phyloP scores from a whole-genome alignment of 2,329 filamentous ascomycete genomes.

The Fusarium xylarioides region DNA sequence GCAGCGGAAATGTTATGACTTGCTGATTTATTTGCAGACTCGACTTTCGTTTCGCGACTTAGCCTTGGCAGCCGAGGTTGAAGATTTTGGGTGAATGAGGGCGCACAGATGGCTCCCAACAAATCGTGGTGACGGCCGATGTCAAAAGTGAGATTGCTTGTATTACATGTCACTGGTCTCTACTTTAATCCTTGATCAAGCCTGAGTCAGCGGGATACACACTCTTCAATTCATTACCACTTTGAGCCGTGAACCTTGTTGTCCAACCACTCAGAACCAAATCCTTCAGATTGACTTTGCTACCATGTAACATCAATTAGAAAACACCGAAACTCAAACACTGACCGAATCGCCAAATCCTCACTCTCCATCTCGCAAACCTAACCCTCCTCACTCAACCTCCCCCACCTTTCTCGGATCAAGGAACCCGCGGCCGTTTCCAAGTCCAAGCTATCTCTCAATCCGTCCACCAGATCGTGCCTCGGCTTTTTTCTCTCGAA shows the following conservation, averaged over 20 bases:
- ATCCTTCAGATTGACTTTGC: neutral
- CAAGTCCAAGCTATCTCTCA: neutral
- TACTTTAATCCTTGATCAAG: neutral
- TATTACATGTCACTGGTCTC: neutral
- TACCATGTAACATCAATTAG: neutral
- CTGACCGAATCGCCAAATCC: neutral
- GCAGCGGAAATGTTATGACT: rapidly evolving
- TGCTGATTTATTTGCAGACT: neutral
- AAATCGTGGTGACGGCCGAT: too few relatives aligned
- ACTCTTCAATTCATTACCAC: neutral
- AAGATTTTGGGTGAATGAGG: neutral
- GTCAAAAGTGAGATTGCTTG: neutral
- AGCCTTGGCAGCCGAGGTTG: neutral
- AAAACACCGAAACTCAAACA: neutral
- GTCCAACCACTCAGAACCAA: neutral
- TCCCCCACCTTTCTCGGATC: neutral
- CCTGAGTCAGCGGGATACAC: neutral
- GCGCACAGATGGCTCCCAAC: neutral
- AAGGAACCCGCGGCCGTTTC: neutral
- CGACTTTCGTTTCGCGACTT: slow-evolving; percentile 25
- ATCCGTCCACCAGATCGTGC: slow-evolving; percentile 8
- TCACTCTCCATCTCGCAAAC: neutral
- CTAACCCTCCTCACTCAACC: neutral
- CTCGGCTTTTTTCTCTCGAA: slow-evolving; percentile 8
- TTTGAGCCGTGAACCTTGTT: neutral